Evolutionary conservation across 225 moss, liverwort and hornwort genomes (phyloP), one percentile per base, ranked within the genome.

Genomic region (Polytrichum commune): DNA sequence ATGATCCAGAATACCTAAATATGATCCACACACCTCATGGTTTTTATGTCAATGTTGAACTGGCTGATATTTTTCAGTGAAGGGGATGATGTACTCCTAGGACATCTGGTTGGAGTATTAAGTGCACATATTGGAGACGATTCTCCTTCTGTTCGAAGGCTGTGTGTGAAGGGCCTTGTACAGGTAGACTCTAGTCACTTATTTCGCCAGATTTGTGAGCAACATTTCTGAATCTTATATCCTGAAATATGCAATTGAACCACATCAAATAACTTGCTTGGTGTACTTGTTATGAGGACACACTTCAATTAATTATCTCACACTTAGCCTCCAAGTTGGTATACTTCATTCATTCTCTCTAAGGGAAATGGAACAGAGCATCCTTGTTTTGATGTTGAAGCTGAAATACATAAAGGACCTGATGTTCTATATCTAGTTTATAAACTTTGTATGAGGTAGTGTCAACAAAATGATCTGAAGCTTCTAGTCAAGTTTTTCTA

Each of bases 71-170:
- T 62, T 62, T 9, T 88, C 88, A 97, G 97, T 83, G 91, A 94
- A 81, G 94, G 88, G 25, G 91, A 81, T 73, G 89, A 92, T 79
- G 78, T 80, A 64, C 86, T 97, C 69, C 70, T 97, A 25, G 92
- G 84, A 58, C 87, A 97, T 55, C 78, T 97, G 64, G 97, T 94
- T 73, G 97, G 91, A 85, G 90, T 92, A 73, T 73, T 97, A 69
- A 93, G 97, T 81, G 94, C 97, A 56, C 91, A 97, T 73, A 94
- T 97, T 56, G 97, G 97, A 71, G 97, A 94, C 70, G 97, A 97
- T 69, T 83, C 94, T n/a, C 83, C 91, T 69, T 78, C 82, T 62
- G 97, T 97, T 55, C 86, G 92, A 65, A 88, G 91, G 16, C 75
- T 97, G 53, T 97, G 97, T 78, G 94, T 97, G 7, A 92, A 92